Base-by-base conservation (phyloP, 805 yeast genomes). In the Tetrapisispora arboricola region DNA sequence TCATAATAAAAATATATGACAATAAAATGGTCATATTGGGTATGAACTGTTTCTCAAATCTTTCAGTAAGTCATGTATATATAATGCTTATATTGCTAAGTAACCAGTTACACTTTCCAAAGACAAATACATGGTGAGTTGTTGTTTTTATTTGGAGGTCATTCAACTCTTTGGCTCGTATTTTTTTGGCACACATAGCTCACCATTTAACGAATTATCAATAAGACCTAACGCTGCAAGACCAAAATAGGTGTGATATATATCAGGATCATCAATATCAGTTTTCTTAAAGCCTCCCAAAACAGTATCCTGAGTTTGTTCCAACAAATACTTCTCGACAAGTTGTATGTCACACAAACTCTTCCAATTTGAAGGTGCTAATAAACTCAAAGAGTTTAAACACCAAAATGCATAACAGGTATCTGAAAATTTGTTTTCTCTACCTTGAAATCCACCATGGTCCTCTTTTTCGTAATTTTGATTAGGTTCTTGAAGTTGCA, bases 401-500 rank as follows among this genome's bases (percentile, higher is more conserved):
- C 76, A 73, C 96, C 96, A 87, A 70, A 86, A 87, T 6, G 81
- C 73, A 54, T 87, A 87, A 63, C 96, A 87, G 0, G 94, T 81
- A 59, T 87, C 96, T 3, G 82, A 82, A 43, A 69, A 72, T 57
- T 87, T 87, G 57, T 85, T 85, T n/a, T 75, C 77, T 36, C 96
- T 67, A 1, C 96, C 96, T 58, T 86, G 84, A 55, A 84, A 78
- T 0, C 90, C 90, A 2, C 96, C 96, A 39, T 62, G 61, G 53
- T 81, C 90, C 2, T 56, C 61, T 0, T 38, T 47, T 48, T 75
- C 79, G 39, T 57, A 61, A 40, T 48, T 58, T 22, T 64, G 69
- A 42, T 68, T 60, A 0, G 51, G 54, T 3, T 47, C 47, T 43
- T 49, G 51, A 1, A 44, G 29, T 11, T 20, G 32, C 49, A 44